Base-by-base conservation (phyloP, 768 basidiomycete genomes). In the Inosperma sp. region DNA sequence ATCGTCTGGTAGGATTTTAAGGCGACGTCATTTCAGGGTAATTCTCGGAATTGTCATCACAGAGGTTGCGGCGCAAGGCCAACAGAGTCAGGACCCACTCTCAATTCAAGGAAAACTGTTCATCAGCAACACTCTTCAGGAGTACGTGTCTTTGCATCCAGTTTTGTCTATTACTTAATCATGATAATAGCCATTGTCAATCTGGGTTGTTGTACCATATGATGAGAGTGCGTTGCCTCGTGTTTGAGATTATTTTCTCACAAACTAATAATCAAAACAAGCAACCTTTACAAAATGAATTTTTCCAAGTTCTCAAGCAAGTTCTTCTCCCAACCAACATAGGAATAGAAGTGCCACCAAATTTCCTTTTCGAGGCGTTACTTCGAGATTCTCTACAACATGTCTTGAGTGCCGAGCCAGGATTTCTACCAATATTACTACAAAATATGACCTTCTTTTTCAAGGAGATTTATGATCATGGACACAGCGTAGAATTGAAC, bases 381-480 rank as follows among this genome's bases (percentile, higher is more conserved):
- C 71, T 86, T n/a, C 77, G 80, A 6, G 82, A 84, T 54, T 74
- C 78, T 1, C 60, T 85, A 10, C 49, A 65, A 2, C 72, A 80
- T 17, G 69, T 72, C 1, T 58, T 68, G 7, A 82, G 84, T 17
- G 72, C 68, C 30, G 83, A 86, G 42, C 65, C 69, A 27, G 69
- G 68, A 7, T 62, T 68, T 16, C 77, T 80, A 52, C 79, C 83
- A 54, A 61, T 61, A n/a, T 73, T 82, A 17, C 62, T 86, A 8
- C 66, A 75, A 44, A 87, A 88, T 61, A 60, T 87, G 13, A 66
- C 74, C 34, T 67, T 59, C 8, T 90, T 76, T 53, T 70, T 88
- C 2, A 79, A 86, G 44, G 55, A 73, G 3, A 79, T 85, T 8
- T 76, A 83, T 56, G 74, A 76, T 55, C 67, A 80, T 43, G 71